A percentile compares a stretch with the other conserved stretches of the same genome.
These are phyloP conservation scores for Beauveria scarabaeidicola DNA, from an alignment of 2,329 filamentous ascomycete species.

Conservation along the genomic window DNA sequence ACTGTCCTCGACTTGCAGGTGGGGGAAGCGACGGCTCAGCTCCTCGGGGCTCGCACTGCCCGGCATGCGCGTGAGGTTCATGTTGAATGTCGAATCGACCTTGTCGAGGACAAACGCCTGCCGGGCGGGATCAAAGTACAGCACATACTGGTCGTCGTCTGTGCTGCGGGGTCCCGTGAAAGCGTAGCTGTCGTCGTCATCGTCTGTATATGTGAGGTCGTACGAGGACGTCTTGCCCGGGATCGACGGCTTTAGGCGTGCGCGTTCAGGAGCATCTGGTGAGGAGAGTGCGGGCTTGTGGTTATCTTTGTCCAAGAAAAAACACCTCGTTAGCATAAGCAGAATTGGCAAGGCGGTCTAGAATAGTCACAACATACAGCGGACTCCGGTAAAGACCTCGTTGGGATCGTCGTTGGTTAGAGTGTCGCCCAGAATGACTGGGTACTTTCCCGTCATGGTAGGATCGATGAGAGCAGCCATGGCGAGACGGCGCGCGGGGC, in stretches of 20 bases:
- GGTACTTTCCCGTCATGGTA: slow-evolving; percentile 53
- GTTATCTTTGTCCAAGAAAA: slow-evolving; percentile 41
- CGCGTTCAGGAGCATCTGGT: slow-evolving; percentile 37
- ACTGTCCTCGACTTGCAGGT: slow-evolving; percentile 41
- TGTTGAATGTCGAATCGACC: slow-evolving; percentile 72
- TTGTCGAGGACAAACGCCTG: slow-evolving; percentile 76
- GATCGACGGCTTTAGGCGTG: slow-evolving; percentile 43
- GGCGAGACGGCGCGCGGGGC: neutral
- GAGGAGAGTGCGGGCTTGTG: slow-evolving; percentile 49
- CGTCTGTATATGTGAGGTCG: slow-evolving; percentile 42
- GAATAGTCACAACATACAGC: slow-evolving; percentile 35
- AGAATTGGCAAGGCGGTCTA: neutral
- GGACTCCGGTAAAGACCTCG: slow-evolving; percentile 51
- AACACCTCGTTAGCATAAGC: neutral
- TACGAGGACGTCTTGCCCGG: slow-evolving; percentile 43
- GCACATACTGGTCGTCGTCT: slow-evolving; percentile 50
- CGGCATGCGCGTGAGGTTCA: slow-evolving; percentile 71
- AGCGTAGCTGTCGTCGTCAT: slow-evolving; percentile 48
- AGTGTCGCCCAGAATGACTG: slow-evolving; percentile 54
- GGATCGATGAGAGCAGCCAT: slow-evolving; percentile 45
- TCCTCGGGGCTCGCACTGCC: slow-evolving; percentile 54
- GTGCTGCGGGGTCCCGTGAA: slow-evolving; percentile 52
- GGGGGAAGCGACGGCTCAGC: slow-evolving; percentile 58
- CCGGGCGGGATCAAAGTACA: slow-evolving; percentile 67
- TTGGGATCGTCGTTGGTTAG: slow-evolving; percentile 47